A percentile compares a stretch with the other conserved stretches of the same genome.
These are phyloP conservation scores for Cyphellophora attinorum DNA, from an alignment of 2,329 filamentous ascomycete genomes.

Conservation along the genomic window DNA sequence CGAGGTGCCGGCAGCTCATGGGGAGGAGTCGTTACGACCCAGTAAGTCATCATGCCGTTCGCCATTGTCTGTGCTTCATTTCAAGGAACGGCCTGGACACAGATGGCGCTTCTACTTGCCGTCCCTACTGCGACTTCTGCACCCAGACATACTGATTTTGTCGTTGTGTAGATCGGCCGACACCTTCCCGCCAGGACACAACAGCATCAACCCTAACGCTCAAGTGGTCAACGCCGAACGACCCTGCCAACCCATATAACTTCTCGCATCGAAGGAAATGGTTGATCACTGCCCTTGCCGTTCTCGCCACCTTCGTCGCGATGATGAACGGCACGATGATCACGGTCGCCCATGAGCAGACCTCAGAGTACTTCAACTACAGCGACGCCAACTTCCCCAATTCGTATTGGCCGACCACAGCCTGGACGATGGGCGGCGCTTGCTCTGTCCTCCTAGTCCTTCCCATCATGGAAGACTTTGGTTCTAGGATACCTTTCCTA, in stretches of 20 bases:
- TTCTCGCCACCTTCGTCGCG: slow-evolving; percentile 24
- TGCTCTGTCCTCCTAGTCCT: slow-evolving; percentile 30
- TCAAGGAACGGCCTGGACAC: too few species aligned
- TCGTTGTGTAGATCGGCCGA: too few species aligned
- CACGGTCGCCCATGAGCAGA: slow-evolving; percentile 25
- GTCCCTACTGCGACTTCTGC: too few species aligned
- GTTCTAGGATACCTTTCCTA: slow-evolving; percentile 21
- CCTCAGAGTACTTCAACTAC: slow-evolving; percentile 21
- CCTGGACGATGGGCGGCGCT: slow-evolving; percentile 34
- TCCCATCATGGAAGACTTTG: slow-evolving; percentile 31
- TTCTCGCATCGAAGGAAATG: slow-evolving; percentile 28
- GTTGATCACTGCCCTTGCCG: slow-evolving; percentile 21
- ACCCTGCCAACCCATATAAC: slow-evolving; percentile 29
- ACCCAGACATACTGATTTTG: too few species aligned
- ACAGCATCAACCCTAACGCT: neutral
- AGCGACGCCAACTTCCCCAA: slow-evolving; percentile 28
- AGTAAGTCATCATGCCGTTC: too few species aligned
- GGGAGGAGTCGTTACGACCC: too few species aligned
- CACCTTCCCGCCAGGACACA: too few species aligned
- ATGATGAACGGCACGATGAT: slow-evolving; percentile 29
- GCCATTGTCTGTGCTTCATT: too few species aligned
- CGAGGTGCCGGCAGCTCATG: too few species aligned
- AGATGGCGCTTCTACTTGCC: too few species aligned
- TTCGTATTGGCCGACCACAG: slow-evolving; percentile 31
- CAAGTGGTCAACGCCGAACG: slow-evolving; percentile 23